These are phyloP conservation scores for Westerdykella aurantiaca DNA, from an alignment of 2,329 filamentous ascomycete genomes.

Conservation along the genomic window DNA sequence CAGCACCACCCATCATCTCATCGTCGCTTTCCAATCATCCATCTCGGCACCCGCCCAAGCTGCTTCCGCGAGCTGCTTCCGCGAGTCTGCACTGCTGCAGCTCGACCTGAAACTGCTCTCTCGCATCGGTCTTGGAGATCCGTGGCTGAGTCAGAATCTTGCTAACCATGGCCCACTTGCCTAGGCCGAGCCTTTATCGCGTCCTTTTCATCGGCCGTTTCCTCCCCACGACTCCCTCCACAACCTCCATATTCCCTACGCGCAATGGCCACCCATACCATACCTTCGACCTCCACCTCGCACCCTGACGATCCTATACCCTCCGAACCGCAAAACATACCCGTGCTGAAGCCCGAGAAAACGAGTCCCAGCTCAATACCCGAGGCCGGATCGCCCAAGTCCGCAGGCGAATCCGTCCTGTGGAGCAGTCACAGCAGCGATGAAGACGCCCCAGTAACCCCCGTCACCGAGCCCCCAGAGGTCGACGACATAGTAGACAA, in stretches of 20 bases:
- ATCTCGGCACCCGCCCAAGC: slow-evolving; percentile 5
- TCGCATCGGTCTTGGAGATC: neutral
- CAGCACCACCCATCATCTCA: slow-evolving; percentile 2
- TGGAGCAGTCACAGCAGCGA: slow-evolving; percentile 41
- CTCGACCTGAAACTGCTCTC: neutral
- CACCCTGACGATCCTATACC: slow-evolving; percentile 45
- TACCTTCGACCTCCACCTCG: slow-evolving; percentile 41
- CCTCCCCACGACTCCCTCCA: slow-evolving; percentile 3
- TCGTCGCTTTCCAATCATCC: slow-evolving; percentile 9
- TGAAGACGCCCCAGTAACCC: slow-evolving; percentile 40
- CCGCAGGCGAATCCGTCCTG: slow-evolving; percentile 37
- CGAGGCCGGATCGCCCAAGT: slow-evolving; percentile 35
- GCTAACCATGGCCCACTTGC: slow-evolving; percentile 23
- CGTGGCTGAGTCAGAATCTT: slow-evolving; percentile 9
- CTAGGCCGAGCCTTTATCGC: slow-evolving; percentile 19
- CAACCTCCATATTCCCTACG: slow-evolving; percentile 7
- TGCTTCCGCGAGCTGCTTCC: slow-evolving; percentile 1
- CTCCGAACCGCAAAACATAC: slow-evolving; percentile 34
- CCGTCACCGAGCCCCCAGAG: slow-evolving; percentile 39
- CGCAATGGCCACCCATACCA: slow-evolving; percentile 24
- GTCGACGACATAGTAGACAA: slow-evolving; percentile 42
- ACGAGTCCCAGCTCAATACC: slow-evolving; percentile 16
- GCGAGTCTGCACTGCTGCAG: neutral
- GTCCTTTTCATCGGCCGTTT: slow-evolving; percentile 9
- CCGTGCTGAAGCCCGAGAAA: slow-evolving; percentile 24